Base-by-base conservation (phyloP, 306 rosid species). In the Trifolium repens region DNA sequence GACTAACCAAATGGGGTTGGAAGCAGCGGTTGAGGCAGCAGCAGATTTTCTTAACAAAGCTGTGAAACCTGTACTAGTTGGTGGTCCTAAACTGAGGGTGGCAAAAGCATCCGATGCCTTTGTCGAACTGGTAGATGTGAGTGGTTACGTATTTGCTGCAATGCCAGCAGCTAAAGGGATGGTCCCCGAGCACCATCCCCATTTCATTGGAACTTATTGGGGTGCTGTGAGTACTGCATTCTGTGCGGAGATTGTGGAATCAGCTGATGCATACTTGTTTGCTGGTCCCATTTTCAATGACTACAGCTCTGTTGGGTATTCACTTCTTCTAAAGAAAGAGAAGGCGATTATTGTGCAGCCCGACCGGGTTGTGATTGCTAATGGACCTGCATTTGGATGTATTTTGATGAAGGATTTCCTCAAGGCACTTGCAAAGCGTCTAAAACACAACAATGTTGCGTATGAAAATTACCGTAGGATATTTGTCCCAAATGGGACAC, bases 121-220 rank as follows among this genome's bases (percentile, higher is more conserved):
- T 74, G 89, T 91, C 11, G 93, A 91, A 17, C 86, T 94, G 0
- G 98, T 96, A 1, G 84, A 91, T 73, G 87, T 90, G 0, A 80
- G 88, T 50, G 96, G 96, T 40, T 94, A 86, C 26, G 81, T 96
- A 7, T 58, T 91, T 35, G 89, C 96, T 0, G 94, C 87, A n/a
- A 91, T 88, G 93, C 98, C 98, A 22, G 75, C 98, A 1, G 97
- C 89, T 5, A 94, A 94, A 86, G 97, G 97, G 49, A 43, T 81
- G 46, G 87, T 94, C 17, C 94, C 97, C 0, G 98, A 94, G 81
- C 81, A 87, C 55, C 97, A 91, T 63, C 91, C 89, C 0, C 96
- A 74, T 79, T 94, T 94, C 82, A 88, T 91, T 4, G 97, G 97
- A 19, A 91, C 97, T n/a, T 94, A 91, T 26, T 94, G 97, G 93